phyloP scores from a whole-genome alignment of 306 rosid genomes.

The Arachis hypogaea region DNA sequence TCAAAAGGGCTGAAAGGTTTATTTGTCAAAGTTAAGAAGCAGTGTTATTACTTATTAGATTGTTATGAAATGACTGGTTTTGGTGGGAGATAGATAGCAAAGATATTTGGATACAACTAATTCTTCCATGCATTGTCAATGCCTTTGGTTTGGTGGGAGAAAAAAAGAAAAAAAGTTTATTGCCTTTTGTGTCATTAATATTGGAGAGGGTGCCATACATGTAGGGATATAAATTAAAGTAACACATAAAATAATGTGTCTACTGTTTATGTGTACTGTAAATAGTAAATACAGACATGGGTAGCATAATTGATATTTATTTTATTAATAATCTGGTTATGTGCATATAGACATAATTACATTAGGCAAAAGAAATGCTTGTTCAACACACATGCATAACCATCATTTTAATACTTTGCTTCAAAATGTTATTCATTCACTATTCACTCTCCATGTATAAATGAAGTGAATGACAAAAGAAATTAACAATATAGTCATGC shows the following conservation, averaged over 20 bases:
- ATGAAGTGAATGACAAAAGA: no score
- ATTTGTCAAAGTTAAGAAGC: constrained; percentile 45
- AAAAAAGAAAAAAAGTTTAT: constrained; percentile 43
- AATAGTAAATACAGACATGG: constrained; percentile 2
- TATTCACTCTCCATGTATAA: no score
- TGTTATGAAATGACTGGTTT: constrained; percentile 56
- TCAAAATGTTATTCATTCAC: no score
- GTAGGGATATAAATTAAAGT: neutral
- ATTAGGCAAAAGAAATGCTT: no score
- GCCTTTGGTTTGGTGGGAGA: constrained; percentile 38
- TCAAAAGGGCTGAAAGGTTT: constrained; percentile 90
- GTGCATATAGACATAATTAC: no score
- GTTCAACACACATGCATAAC: no score
- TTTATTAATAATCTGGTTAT: no score
- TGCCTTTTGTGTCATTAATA: constrained; percentile 45
- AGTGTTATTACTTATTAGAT: neutral
- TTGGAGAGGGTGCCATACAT: constrained; percentile 39
- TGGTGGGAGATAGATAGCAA: constrained; percentile 39
- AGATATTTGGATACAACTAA: constrained; percentile 50
- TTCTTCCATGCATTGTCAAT: constrained; percentile 50
- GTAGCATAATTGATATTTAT: no score
- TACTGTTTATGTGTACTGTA: no score
- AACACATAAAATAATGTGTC: no score
- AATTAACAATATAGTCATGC: no score
- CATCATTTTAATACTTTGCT: no score